phyloP scores from a whole-genome alignment of 148 eudicot genomes.

The Persicaria tinctoria region DNA sequence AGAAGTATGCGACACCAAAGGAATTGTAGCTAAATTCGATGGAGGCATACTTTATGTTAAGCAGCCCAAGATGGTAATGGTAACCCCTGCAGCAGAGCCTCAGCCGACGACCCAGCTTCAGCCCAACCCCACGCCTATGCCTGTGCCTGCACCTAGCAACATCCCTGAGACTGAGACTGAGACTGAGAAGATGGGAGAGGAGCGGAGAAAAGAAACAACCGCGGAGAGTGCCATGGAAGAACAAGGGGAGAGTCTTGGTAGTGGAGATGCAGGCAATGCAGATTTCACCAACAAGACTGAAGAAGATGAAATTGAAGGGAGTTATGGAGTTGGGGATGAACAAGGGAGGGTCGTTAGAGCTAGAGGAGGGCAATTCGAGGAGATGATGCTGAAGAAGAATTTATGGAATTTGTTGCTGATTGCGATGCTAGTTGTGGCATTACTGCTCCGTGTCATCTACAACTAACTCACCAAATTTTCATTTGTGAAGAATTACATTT shows the following conservation, averaged over 20 bases:
- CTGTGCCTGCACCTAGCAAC: background rate
- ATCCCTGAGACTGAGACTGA: too few species aligned
- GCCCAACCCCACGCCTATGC: too few species aligned
- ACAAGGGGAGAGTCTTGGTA: background rate
- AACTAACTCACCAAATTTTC: too few species aligned
- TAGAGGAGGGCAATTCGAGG: too few species aligned
- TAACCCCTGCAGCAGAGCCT: slow-evolving; percentile 24
- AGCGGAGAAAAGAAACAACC: background rate
- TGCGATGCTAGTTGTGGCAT: too few species aligned
- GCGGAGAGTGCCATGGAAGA: background rate
- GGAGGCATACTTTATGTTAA: slow-evolving; percentile 32
- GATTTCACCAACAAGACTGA: background rate
- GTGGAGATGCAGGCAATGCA: background rate
- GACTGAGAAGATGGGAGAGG: background rate
- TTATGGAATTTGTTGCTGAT: too few species aligned
- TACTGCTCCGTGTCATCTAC: too few species aligned
- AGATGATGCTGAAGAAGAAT: too few species aligned
- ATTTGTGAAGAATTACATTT: too few species aligned
- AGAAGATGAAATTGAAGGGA: too few species aligned
- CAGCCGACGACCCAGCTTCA: background rate
- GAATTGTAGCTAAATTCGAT: slow-evolving; percentile 53
- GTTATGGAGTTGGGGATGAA: too few species aligned
- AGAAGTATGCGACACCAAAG: slow-evolving; percentile 33
- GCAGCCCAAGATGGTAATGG: slow-evolving; percentile 46
- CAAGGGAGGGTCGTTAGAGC: too few species aligned